These are phyloP conservation scores for Trichoderma erinaceum DNA, from an alignment of 495 filamentous ascomycete genomes.

Conservation along the genomic window DNA sequence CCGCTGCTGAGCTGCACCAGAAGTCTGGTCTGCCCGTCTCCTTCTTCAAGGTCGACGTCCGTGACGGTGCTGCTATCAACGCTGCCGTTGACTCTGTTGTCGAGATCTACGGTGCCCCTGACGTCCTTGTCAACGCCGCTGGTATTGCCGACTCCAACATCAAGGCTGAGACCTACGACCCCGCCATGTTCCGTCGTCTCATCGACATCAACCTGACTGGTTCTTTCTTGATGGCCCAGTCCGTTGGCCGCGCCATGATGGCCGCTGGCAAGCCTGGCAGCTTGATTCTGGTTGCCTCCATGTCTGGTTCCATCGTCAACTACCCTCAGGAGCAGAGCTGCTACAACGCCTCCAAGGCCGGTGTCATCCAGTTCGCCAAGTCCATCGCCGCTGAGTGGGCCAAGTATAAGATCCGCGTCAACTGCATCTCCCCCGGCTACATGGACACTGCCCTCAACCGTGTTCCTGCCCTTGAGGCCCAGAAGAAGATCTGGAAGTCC, in stretches of 20 bases:
- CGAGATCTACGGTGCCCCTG: constrained; percentile 56
- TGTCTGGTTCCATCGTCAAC: constrained; percentile 75
- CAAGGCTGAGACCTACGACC: constrained; percentile 48
- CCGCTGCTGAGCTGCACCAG: constrained; percentile 59
- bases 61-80: constrained; percentile 56
- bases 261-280: constrained; percentile 57
- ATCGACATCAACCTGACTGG: constrained; percentile 74
- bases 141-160: constrained; percentile 70
- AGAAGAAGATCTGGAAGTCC: constrained; percentile 74
- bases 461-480: constrained; percentile 62
- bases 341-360: constrained; percentile 78
- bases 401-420: constrained; percentile 66
- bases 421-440: constrained; percentile 72
- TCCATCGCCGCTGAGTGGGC: constrained; percentile 78
- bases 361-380: constrained; percentile 68
- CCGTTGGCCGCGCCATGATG: constrained; percentile 61
- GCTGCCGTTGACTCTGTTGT: constrained; percentile 54
- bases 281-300: constrained; percentile 68
- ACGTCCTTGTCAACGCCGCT: constrained; percentile 76
- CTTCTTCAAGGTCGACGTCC: constrained; percentile 74
- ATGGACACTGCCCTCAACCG: constrained; percentile 76
- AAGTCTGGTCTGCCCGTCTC: constrained; percentile 63
- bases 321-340: constrained; percentile 71
- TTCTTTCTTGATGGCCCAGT: constrained; percentile 62
- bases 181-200: constrained; percentile 63